These are phyloP conservation scores for Colletotrichum noveboracense DNA, from an alignment of 2,329 filamentous ascomycete genomes.

Conservation along the genomic window DNA sequence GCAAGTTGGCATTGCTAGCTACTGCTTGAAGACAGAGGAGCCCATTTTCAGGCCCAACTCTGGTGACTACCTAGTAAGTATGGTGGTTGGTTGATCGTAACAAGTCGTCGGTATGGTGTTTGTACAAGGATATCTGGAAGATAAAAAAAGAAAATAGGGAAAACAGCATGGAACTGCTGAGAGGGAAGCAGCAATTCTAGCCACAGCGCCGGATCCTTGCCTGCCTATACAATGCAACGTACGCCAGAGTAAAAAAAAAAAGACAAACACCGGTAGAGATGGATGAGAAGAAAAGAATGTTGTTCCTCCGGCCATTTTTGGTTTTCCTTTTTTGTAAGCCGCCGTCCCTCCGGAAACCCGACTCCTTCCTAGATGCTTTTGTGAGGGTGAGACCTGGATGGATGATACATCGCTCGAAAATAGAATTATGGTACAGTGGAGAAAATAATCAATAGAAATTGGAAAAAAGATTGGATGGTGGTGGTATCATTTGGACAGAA, in stretches of 20 bases:
- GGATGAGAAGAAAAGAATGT: neutral
- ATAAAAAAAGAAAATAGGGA: neutral
- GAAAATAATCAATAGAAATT: neutral
- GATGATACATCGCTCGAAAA: neutral
- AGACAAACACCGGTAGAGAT: neutral
- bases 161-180: neutral
- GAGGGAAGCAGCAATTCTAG: neutral
- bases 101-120: neutral
- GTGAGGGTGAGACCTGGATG: neutral
- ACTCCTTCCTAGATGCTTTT: neutral
- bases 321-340: neutral
- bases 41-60: neutral
- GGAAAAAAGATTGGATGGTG: neutral
- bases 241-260: neutral
- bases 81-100: neutral
- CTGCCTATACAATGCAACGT: neutral
- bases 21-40: neutral
- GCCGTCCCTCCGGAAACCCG: neutral
- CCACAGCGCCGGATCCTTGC: neutral
- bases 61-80: neutral
- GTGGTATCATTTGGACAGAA: conserved; percentile 13
- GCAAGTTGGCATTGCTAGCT: conserved; percentile 6
- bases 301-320: neutral
- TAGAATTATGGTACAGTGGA: neutral
- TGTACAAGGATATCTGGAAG: conserved; percentile 11